Percentiles rank a stretch among this genome's conserved stretches.
Evolutionary conservation across 1,284 basidiomycete genomes (phyloP).

Genomic region (Cutaneotrichosporon spelunceum): DNA sequence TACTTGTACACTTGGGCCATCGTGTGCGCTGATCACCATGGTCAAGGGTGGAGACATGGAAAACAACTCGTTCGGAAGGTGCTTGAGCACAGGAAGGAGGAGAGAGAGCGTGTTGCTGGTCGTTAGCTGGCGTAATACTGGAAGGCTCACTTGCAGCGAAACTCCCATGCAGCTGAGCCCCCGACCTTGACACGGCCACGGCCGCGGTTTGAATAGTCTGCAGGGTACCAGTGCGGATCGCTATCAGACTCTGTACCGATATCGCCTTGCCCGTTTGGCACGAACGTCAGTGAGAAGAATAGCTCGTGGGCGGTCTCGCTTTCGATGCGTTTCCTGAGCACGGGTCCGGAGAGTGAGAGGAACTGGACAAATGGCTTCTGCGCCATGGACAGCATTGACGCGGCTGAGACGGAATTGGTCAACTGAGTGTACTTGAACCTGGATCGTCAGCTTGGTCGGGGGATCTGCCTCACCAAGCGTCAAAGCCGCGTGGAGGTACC

Average conservation of each 20-base stretch:
- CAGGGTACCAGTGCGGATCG: conserved; percentile 26
- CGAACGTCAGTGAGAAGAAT: conserved; percentile 37
- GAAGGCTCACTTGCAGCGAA: conserved; percentile 39
- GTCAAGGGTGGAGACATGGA: conserved; percentile 32
- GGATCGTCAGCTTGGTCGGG: conserved; percentile 1
- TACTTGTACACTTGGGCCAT: conserved; percentile 36
- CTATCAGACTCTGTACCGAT: conserved; percentile 31
- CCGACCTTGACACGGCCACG: conserved; percentile 34
- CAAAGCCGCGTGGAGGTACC: conserved; percentile 43
- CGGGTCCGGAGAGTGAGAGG: conserved; percentile 31
- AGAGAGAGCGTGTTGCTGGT: conserved; percentile 40
- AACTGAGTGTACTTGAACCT: conserved; percentile 41
- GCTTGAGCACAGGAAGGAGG: conserved; percentile 36
- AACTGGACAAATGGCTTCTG: conserved; percentile 40
- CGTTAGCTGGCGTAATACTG: neutral
- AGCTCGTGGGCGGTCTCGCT: conserved; percentile 12
- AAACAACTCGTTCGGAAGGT: conserved; percentile 37
- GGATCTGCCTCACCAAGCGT: conserved; percentile 34
- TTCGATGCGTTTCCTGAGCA: conserved; percentile 33
- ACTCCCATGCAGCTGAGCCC: conserved; percentile 32
- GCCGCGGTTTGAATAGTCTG: conserved; percentile 26
- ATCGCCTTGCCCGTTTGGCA: conserved; percentile 42
- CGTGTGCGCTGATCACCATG: conserved; percentile 36
- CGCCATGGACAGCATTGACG: conserved; percentile 36
- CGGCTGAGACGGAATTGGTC: conserved; percentile 21